Evolutionary conservation across 768 basidiomycete species (phyloP), one percentile per base, ranked within the genome.

Genomic region (Lactarius akahatsu): DNA sequence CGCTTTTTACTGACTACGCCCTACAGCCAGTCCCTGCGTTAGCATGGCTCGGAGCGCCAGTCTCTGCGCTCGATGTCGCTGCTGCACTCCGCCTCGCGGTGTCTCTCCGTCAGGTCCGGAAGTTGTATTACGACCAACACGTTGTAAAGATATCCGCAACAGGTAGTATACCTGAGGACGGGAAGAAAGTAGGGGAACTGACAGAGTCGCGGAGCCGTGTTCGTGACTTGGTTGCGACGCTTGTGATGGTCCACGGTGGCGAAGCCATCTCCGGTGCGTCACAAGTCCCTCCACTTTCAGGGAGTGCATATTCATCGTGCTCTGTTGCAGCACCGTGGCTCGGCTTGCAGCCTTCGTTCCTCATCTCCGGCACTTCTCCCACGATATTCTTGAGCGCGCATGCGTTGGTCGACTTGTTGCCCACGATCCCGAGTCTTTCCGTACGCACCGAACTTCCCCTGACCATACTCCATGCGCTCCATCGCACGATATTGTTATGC

Each of bases 211-310:
- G 68, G 20, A 40, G 68, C 61, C 68, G 64, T 28, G 68, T 57
- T 59, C 70, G 70, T 20, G 65, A 71, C 43, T 45, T 63, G 23
- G 1, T 69, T 26, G 57, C 70, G 64, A 69, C 65, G 6, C 68
- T 71, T 8, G 64, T 71, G 30, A 63, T 69, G n/a, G 70, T 66
- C 3, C 69, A 69, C 47, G 70, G 70, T 61, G 70, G 70, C 15
- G 70, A 71, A 23, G 70, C 70, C 10, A 47, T 71, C 50, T 62
- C 61, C 38, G 70, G 70, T 71, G 36, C 57, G 70, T 69, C 3
- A 20, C 36, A 15, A 36, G 30, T 57, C 41, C 16, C 26, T 26
- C 18, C 45, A 45, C 10, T 30, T 62, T 36, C 32, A 8, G 30
- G 16, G 8, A 20, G 23, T 40, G 9, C n/a, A 52, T 50, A 52